These are phyloP conservation scores for Exserohilum rostratum DNA, from an alignment of 2,329 filamentous ascomycete genomes.

Conservation along the genomic window DNA sequence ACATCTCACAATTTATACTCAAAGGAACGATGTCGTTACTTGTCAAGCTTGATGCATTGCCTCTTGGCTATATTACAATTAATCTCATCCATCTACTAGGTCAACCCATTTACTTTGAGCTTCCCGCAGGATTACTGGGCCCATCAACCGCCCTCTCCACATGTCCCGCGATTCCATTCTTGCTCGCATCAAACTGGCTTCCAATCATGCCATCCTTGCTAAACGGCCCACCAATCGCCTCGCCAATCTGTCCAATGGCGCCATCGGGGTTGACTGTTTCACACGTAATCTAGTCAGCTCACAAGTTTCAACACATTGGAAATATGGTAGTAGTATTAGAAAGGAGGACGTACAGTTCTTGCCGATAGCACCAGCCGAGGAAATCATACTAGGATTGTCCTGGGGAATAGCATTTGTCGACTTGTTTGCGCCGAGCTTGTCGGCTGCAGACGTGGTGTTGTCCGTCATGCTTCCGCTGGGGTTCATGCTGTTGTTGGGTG, in stretches of 20 bases:
- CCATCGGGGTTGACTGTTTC: conserved; percentile 53
- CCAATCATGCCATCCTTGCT: conserved; percentile 60
- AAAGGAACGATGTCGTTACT: background rate
- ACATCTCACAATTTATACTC: background rate
- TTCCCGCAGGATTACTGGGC: conserved; percentile 47
- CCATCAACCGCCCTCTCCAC: conserved; percentile 57
- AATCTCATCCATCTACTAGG: background rate
- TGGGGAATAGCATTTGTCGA: conserved; percentile 39
- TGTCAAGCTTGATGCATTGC: background rate
- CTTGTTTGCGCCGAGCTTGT: conserved; percentile 40
- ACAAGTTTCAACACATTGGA: no score
- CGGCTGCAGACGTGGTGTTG: conserved; percentile 29
- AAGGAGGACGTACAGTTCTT: conserved; percentile 52
- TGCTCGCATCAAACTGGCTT: conserved; percentile 60
- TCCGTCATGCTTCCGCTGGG: no score
- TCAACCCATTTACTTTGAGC: conserved; percentile 29
- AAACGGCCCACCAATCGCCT: conserved; percentile 55
- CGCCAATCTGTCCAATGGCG: conserved; percentile 57
- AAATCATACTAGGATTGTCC: conserved; percentile 51
- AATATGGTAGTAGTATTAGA: no score
- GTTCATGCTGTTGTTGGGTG: conserved; percentile 14
- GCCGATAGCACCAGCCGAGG: conserved; percentile 59
- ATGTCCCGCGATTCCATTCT: conserved; percentile 60
- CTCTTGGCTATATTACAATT: conserved; percentile 16
- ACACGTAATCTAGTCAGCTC: no score